phyloP scores from a whole-genome alignment of 352 stramenopile species.

The Phytophthora podocarpi region DNA sequence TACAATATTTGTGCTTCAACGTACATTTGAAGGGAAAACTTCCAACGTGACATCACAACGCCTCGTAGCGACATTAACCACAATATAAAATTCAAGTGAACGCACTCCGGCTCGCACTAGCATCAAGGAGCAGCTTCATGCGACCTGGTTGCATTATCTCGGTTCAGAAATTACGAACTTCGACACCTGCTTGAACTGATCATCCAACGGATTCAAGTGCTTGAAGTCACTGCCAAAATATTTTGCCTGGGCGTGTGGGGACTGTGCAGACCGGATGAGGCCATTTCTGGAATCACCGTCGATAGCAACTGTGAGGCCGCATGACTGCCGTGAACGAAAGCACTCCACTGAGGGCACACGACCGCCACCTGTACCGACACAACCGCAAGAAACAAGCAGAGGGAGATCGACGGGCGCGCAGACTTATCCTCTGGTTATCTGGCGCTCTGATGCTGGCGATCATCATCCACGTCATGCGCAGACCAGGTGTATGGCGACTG shows the following conservation, averaged over 20 bases:
- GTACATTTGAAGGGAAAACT: background rate
- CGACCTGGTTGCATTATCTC: background rate
- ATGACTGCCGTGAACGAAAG: constrained; percentile 17
- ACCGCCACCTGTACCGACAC: constrained; percentile 22
- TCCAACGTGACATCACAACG: background rate
- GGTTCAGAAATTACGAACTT: constrained; percentile 16
- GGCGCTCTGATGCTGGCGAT: constrained; percentile 24
- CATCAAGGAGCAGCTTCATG: no score
- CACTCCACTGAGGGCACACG: constrained; percentile 23
- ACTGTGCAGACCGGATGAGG: background rate
- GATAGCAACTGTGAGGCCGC: no score
- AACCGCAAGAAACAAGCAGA: constrained; percentile 14
- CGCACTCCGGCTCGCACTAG: no score
- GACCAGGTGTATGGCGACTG: constrained; percentile 8
- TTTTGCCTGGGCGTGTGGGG: constrained; percentile 1
- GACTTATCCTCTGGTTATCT: constrained; percentile 14
- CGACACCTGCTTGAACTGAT: constrained; percentile 3
- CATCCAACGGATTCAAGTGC: constrained; percentile 18
- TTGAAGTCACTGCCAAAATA: constrained; percentile 11
- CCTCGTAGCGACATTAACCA: no score
- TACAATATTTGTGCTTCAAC: no score
- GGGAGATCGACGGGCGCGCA: constrained; percentile 2
- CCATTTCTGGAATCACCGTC: constrained; percentile 47
- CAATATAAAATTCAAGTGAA: no score
- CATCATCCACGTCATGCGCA: constrained; percentile 24